These are phyloP conservation scores for Fusarium circinatum DNA, from an alignment of 2,329 filamentous ascomycete species.

Conservation along the genomic window DNA sequence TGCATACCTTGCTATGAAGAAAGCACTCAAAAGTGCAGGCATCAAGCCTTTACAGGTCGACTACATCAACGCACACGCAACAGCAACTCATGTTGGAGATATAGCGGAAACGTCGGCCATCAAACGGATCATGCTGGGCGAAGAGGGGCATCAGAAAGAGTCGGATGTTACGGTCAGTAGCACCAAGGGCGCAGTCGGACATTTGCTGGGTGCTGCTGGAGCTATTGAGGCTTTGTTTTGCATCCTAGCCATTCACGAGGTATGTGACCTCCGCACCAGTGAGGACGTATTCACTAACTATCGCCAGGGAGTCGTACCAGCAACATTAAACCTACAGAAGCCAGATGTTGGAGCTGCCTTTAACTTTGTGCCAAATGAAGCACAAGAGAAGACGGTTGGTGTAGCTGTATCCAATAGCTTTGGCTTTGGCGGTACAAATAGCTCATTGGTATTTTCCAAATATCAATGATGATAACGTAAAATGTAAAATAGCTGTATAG, in stretches of 20 bases:
- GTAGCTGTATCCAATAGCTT: conserved; percentile 94
- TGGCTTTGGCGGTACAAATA: conserved; percentile 97
- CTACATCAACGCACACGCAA: conserved; percentile 97
- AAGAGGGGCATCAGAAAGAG: conserved; percentile 70
- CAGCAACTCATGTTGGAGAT: conserved; percentile 86
- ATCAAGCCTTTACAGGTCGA: conserved; percentile 77
- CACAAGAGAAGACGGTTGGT: conserved; percentile 76
- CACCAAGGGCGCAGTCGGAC: conserved; percentile 92
- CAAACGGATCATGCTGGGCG: conserved; percentile 77
- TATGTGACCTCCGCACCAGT: conserved; percentile 56
- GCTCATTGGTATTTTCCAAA: conserved; percentile 79
- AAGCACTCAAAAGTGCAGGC: conserved; percentile 77
- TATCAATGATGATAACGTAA: conserved; percentile 5
- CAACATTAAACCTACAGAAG: conserved; percentile 83
- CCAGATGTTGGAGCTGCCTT: conserved; percentile 76
- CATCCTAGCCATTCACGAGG: conserved; percentile 80
- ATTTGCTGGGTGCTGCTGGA: conserved; percentile 90
- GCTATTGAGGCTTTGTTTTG: conserved; percentile 91
- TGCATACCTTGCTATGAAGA: conserved; percentile 85
- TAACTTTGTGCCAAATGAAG: conserved; percentile 81
- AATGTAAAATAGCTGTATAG: conserved; percentile 1
- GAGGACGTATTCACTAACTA: conserved; percentile 11
- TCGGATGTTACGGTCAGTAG: conserved; percentile 84
- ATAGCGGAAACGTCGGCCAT: conserved; percentile 88
- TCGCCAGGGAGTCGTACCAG: conserved; percentile 80